phyloP scores from a whole-genome alignment of 169 alveolate species.

The Plasmodium knowlesi region DNA sequence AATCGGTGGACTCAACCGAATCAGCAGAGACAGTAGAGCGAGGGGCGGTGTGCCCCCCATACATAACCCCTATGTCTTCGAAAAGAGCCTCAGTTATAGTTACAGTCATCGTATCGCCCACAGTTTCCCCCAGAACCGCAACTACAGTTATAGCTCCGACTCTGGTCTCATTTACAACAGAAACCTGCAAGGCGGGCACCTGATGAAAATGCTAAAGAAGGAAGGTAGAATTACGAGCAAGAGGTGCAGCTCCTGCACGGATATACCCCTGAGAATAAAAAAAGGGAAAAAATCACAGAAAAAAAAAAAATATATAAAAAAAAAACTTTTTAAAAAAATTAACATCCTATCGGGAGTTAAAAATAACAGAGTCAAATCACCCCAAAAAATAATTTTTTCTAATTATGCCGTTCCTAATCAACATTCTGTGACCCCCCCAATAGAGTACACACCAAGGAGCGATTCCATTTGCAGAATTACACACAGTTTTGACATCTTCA shows the following conservation, averaged over 20 bases:
- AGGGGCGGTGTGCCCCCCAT: background rate
- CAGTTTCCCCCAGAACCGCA: background rate
- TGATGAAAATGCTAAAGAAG: background rate
- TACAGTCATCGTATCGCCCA: background rate
- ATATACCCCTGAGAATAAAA: constrained; percentile 5
- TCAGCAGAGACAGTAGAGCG: background rate
- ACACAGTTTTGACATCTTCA: background rate
- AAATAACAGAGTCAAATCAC: background rate
- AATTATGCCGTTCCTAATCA: background rate
- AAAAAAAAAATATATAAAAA: constrained; percentile 6
- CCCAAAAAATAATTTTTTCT: background rate
- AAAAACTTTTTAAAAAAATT: constrained; percentile 4
- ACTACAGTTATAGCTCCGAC: constrained; percentile 7
- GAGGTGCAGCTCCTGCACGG: constrained; percentile 35
- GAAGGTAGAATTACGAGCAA: background rate
- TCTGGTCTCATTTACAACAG: constrained; percentile 7
- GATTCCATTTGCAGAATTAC: background rate
- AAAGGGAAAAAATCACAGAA: constrained; percentile 16
- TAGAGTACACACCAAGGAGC: background rate
- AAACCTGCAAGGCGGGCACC: background rate
- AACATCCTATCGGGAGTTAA: background rate
- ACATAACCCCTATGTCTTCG: background rate
- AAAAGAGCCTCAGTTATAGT: background rate
- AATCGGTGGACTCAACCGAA: background rate
- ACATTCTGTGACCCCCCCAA: background rate